Evolutionary conservation across 2,329 filamentous ascomycete genomes (phyloP).

Genomic region (Rasamsonia emersonii): DNA sequence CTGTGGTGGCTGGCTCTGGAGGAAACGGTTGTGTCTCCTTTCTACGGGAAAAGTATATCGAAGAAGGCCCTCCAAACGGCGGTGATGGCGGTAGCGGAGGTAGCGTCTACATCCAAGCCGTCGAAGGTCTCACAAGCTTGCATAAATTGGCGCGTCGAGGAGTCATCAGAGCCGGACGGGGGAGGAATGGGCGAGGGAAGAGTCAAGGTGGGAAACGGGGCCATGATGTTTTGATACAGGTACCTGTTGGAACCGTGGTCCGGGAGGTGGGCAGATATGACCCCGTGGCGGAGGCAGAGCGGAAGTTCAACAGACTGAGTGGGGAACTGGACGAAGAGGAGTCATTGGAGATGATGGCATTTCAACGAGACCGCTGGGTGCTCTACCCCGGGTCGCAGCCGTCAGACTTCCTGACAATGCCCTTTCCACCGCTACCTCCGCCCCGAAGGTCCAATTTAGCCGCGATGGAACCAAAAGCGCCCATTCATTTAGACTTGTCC

Average conservation of each 20-base stretch:
- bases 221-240: constrained; percentile 77
- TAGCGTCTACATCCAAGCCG: constrained; percentile 87
- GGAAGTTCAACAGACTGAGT: constrained; percentile 11
- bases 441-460: constrained; percentile 50
- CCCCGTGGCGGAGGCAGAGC: constrained; percentile 61
- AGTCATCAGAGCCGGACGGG: constrained; percentile 43
- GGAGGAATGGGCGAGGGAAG: constrained; percentile 40
- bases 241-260: constrained; percentile 87
- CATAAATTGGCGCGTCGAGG: constrained; percentile 80
- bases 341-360: constrained; percentile 32
- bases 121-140: constrained; percentile 81
- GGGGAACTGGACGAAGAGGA: constrained; percentile 30
- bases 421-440: constrained; percentile 50
- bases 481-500: constrained; percentile 65
- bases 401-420: constrained; percentile 55
- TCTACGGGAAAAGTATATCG: constrained; percentile 79
- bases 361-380: constrained; percentile 66
- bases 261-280: constrained; percentile 73
- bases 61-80: constrained; percentile 84
- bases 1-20: constrained; percentile 68
- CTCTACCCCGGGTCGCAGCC: constrained; percentile 72
- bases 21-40: constrained; percentile 94
- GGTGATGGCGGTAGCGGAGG: constrained; percentile 90
- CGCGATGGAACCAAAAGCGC: constrained; percentile 61
- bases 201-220: constrained; percentile 61